These are phyloP conservation scores for Passiflora organensis DNA, from an alignment of 345 rosid species.

Conservation along the genomic window DNA sequence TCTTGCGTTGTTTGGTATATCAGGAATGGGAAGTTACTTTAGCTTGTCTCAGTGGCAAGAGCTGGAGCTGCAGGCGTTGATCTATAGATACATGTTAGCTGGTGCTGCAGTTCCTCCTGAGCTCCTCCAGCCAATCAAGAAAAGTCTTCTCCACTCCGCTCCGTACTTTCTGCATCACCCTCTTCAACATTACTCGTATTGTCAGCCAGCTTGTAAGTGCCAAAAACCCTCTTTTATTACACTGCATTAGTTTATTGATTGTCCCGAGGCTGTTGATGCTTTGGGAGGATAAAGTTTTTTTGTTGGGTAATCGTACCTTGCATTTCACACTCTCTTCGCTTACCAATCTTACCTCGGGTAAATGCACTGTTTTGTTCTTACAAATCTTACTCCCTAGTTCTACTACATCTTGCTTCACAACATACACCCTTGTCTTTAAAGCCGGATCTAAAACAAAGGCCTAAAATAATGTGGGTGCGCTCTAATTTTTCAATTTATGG, in stretches of 20 bases:
- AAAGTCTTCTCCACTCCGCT: conserved; percentile 59
- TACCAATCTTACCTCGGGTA: no score
- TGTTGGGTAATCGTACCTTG: no score
- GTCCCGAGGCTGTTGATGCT: not conserved
- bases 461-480: no score
- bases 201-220: conserved; percentile 74
- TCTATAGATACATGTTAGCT: conserved; percentile 85
- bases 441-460: no score
- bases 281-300: not conserved
- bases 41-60: conserved; percentile 92
- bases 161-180: conserved; percentile 57
- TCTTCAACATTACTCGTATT: conserved; percentile 47
- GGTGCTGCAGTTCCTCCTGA: conserved; percentile 86
- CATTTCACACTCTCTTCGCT: no score
- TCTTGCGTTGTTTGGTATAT: no score
- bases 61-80: conserved; percentile 90
- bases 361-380: no score
- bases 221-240: no score
- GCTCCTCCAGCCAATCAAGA: conserved; percentile 84
- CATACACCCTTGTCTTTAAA: no score
- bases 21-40: conserved; percentile 65
- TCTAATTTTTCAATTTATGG: no score
- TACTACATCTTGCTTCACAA: no score
- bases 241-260: not conserved
- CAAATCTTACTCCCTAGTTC: no score